Evolutionary conservation across 352 stramenopile species (phyloP).

Genomic region (Pythium phragmitis): DNA sequence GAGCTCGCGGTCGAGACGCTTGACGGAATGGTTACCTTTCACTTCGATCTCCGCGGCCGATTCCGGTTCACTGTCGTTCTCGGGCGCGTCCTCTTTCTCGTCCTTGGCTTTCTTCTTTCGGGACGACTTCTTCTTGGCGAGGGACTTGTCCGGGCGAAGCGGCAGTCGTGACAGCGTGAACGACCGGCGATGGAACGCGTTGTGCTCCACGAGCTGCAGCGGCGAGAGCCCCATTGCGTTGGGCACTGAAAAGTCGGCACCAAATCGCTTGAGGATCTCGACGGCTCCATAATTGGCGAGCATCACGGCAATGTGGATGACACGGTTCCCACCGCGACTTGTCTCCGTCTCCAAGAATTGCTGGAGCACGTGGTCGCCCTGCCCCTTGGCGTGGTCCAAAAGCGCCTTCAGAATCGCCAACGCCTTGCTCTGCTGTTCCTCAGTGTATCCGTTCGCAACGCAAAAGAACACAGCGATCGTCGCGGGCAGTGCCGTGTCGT

Average conservation of each 20-base stretch:
- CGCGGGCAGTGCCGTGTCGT: constrained; percentile 41
- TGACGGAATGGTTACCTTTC: constrained; percentile 13
- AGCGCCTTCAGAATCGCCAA: constrained; percentile 41
- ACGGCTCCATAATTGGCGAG: constrained; percentile 51
- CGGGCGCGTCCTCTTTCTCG: not conserved
- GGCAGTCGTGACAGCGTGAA: constrained; percentile 41
- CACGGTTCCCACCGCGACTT: constrained; percentile 37
- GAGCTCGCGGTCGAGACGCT: constrained; percentile 21
- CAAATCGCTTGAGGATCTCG: constrained; percentile 35
- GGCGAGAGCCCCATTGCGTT: constrained; percentile 39
- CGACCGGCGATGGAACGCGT: constrained; percentile 52
- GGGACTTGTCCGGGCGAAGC: constrained; percentile 8
- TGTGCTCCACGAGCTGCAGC: constrained; percentile 51
- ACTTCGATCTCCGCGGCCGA: constrained; percentile 22
- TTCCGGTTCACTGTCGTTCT: constrained; percentile 8
- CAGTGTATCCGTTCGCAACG: constrained; percentile 51
- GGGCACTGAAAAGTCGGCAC: constrained; percentile 26
- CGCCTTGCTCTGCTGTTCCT: constrained; percentile 40
- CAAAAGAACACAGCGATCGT: constrained; percentile 48
- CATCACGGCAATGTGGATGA: constrained; percentile 52
- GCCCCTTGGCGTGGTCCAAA: constrained; percentile 37
- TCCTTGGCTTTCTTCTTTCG: constrained; percentile 9
- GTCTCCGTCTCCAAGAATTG: constrained; percentile 39
- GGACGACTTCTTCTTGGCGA: constrained; percentile 17
- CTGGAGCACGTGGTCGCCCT: constrained; percentile 24